Base-by-base conservation (phyloP, 345 rosid species). In the Rubroshorea leprosula region DNA sequence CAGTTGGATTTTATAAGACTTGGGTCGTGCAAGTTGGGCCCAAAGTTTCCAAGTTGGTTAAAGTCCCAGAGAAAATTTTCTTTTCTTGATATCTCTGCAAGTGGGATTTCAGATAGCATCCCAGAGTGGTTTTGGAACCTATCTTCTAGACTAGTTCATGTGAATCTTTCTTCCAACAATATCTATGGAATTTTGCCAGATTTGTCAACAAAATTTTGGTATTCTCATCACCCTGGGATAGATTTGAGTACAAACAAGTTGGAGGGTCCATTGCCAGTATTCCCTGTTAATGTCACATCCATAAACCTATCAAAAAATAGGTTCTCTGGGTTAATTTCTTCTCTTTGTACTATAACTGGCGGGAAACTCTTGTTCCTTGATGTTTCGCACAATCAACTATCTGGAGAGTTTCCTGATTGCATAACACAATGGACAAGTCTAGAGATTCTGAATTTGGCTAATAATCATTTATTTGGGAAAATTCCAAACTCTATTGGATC, bases 231-330 rank as follows among this genome's bases (percentile, higher is more conserved):
- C n/a, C 61, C 69, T n/a, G 51, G 51, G 26, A 23, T 73, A 23
- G 74, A 73, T 65, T 43, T 61, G 53, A 61, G 70, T 56, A 60
- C 57, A 5, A 65, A 70, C 11, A 18, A 1, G 16, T 65, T 70
- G 17, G 51, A 60, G 49, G 74, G 70, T 58, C 48, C 16, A 6
- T 23, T 70, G 22, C 74, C 70, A 23, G 1, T 2, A 23, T 39
- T 66, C 11, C 68, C 71, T 5, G 17, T 26, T 1, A 61, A 46
- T 8, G 39, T 35, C 13, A 23, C 58, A 35, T 39, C 41, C 4
- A 50, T 61, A 57, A 47, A 52, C 49, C 70, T 71, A 15, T 65
- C 75, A 9, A 57, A 53, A 3, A 71, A 71, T 38, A 56, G 20
- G 23, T 66, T 71, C 23, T 51, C 55, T 8, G 68, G 75, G 2